phyloP scores from a whole-genome alignment of 179 eudicot species.

The Beta macrorhiza region DNA sequence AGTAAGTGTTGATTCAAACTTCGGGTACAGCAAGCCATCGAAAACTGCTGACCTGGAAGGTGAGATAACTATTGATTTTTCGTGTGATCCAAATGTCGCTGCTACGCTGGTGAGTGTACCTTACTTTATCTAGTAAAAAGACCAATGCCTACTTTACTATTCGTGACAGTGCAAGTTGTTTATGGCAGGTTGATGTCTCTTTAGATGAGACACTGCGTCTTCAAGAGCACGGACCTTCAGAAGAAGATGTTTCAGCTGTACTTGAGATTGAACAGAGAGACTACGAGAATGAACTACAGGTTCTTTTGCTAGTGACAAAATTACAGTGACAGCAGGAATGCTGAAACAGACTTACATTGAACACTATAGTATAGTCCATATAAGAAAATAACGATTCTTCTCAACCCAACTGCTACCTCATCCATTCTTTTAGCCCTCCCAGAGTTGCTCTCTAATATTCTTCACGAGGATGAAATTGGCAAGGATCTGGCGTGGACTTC shows the following conservation, averaged over 20 bases:
- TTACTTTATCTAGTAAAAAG: not conserved
- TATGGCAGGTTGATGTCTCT: slow-evolving; percentile 68
- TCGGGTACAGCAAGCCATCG: slow-evolving; percentile 82
- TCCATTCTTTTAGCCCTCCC: too few species aligned
- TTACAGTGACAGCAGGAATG: not conserved
- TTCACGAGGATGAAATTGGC: too few species aligned
- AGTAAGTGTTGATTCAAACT: slow-evolving; percentile 63
- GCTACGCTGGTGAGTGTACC: slow-evolving; percentile 53
- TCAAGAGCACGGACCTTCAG: slow-evolving; percentile 83
- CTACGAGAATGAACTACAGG: slow-evolving; percentile 93
- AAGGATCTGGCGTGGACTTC: not conserved
- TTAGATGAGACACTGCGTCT: slow-evolving; percentile 73
- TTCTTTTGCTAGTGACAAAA: slow-evolving; percentile 6
- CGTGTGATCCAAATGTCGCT: slow-evolving; percentile 77
- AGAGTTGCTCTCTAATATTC: too few species aligned
- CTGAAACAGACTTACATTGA: too few species aligned
- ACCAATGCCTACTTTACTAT: slow-evolving; percentile 4
- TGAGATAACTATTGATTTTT: slow-evolving; percentile 70
- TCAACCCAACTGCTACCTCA: too few species aligned
- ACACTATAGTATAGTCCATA: too few species aligned
- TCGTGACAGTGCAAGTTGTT: slow-evolving; percentile 8
- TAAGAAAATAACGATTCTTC: too few species aligned
- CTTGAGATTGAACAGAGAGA: slow-evolving; percentile 92
- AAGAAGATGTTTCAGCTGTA: slow-evolving; percentile 64
- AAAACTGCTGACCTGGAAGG: slow-evolving; percentile 64